Base-by-base conservation (phyloP, 371 early-diverging fungal species). In the Mucor piriformis region DNA sequence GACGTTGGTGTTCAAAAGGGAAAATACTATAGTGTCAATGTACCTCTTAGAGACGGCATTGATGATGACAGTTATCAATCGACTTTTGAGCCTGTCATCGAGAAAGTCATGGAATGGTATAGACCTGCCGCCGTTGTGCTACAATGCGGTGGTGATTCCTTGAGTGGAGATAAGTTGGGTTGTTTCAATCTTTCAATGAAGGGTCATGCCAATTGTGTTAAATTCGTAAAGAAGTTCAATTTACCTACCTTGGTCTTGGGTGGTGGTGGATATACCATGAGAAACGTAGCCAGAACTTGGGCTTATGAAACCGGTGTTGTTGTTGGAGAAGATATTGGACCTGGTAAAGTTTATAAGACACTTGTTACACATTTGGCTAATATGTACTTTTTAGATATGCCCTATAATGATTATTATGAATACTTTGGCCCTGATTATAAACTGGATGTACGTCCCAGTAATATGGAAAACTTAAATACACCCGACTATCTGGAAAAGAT, bases 61-160 rank as follows among this genome's bases (percentile, higher is more conserved):
- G 93, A 95, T 69, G 99, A 99, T 69, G 90, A 89, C 33, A 87
- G 91, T 33, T 99, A 98, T 74, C 68, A 83, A 61, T 77, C 79
- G 37, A 84, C 99, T 10, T 99, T 99, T 79, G 88, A 92, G 62
- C 90, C 96, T 16, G 89, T 99, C 95, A 89, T 97, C 73, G 83
- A 88, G 33, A 83, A 88, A 66, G 92, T 98, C 4, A 94, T 99
- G 83, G 95, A 96, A 38, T 87, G 88, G 79, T 99, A 94, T 79
- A 83, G 89, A 29, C 99, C 99, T 15, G 91, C 91, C 33, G 99
- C 92, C 0, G 88, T 99, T 50, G 96, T 99, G n/a, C 69, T 99
- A 67, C 99, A 99, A 77, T 97, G 98, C 75, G 99, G 99, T 56
- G 97, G 99, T 3, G 99, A 99, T 70, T 99, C 99, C 11, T 77